These are phyloP conservation scores for Bisporella sp. DNA, from an alignment of 2,329 filamentous ascomycete species.

Conservation along the genomic window DNA sequence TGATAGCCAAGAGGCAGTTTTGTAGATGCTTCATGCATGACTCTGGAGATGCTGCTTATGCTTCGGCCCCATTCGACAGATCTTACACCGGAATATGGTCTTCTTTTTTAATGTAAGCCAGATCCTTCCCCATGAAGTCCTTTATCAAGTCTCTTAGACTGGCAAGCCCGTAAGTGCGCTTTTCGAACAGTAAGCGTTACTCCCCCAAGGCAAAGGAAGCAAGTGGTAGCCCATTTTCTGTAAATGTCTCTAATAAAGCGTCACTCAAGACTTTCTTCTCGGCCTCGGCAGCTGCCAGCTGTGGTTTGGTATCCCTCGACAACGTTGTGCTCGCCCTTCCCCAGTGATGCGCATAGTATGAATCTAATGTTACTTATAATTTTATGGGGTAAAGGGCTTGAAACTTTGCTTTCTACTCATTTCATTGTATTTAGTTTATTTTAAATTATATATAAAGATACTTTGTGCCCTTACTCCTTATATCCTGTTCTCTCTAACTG, in stretches of 20 bases:
- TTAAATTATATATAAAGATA: too few relatives aligned
- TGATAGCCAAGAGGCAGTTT: constrained; percentile 8
- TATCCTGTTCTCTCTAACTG: too few relatives aligned
- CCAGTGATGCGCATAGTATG: too few relatives aligned
- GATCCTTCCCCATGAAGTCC: constrained; percentile 17
- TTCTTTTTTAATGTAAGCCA: constrained; percentile 15
- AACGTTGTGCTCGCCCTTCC: constrained; percentile 5
- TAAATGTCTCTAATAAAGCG: constrained; percentile 16
- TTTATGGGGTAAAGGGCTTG: too few relatives aligned
- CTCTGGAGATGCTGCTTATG: constrained; percentile 14
- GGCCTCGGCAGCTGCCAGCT: constrained; percentile 12
- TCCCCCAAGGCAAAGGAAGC: constrained; percentile 15
- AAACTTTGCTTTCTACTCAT: too few relatives aligned
- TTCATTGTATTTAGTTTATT: too few relatives aligned
- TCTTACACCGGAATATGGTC: constrained; percentile 11
- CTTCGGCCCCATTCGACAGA: constrained; percentile 14
- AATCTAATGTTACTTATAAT: too few relatives aligned
- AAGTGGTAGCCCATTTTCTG: constrained; percentile 13
- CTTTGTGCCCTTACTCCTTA: too few relatives aligned
- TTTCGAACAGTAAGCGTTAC: constrained; percentile 12
- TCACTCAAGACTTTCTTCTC: constrained; percentile 16
- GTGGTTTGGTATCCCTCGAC: constrained; percentile 10
- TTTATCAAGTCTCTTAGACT: constrained; percentile 15
- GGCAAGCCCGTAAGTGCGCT: constrained; percentile 12
- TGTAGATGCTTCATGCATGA: constrained; percentile 12